Evolutionary conservation across 2,329 filamentous ascomycete species (phyloP), one percentile per base, ranked within the genome.

Genomic region (Phialemoniopsis sp.): DNA sequence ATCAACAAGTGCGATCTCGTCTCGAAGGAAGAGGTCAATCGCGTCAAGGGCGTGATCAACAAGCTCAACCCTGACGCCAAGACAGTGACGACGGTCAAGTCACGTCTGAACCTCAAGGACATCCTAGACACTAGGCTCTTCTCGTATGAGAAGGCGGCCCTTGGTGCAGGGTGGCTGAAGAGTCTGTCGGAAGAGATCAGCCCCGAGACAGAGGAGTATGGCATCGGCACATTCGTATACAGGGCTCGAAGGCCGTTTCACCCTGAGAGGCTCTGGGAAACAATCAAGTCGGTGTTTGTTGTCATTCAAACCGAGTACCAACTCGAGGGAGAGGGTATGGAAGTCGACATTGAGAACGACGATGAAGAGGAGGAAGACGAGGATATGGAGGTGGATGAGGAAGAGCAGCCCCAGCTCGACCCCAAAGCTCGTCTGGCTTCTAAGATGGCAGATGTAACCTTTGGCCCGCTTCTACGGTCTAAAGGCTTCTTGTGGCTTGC

Each of bases 151-250:
- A 72, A 75, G 21, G 82, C 83, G 1, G 74, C 81, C 39, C 70
- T 76, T 0, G 79, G 81, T 2, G 76, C 80, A 13, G 84, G 85
- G 0, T 88, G 84, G 85, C 62, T 88, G 32, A 76, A 80, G 46
- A 83, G 82, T 47, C 59, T 88, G 26, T 80, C 85, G 40, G 80
- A 78, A 44, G 82, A 86, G 78, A 82, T 76, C 0, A 26, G 21
- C 21, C 84, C 83, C 0, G 83, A 87, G 60, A 87, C 82, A 0
- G 69, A 87, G 39, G 83, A 87, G 67, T 87, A 87, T 52, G 81
- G 80, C 8, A 82, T 88, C 10, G 73, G 78, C 29, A 87, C 78
- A 53, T 86, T 86, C 47, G 78, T 88, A 12, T 88, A 88, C 54
- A 67, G 70, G 1, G 73, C 78, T 0, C 67, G 76, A 8, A 64